Evolutionary conservation across 2,329 filamentous ascomycete genomes (phyloP).

Genomic region (Macrophomina phaseolina): DNA sequence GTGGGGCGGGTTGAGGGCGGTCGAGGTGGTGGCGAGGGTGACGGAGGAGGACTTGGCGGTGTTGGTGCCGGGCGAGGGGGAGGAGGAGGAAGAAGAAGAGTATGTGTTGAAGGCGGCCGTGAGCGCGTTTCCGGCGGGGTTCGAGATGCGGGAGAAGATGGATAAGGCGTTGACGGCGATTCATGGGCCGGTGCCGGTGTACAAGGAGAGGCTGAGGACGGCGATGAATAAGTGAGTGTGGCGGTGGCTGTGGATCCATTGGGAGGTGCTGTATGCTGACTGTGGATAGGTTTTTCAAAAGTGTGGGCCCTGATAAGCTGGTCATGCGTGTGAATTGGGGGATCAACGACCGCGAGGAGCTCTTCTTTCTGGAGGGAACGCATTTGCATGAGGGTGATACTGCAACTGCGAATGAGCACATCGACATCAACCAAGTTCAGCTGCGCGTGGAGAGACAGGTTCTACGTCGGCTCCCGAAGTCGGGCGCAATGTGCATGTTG

Average conservation of each 20-base stretch:
- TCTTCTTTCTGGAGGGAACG: constrained; percentile 16
- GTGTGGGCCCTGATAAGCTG: not conserved
- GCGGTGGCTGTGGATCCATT: not conserved
- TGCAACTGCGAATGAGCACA: not conserved
- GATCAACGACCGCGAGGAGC: constrained; percentile 23
- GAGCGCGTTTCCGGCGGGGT: constrained; percentile 23
- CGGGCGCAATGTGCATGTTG: constrained; percentile 24
- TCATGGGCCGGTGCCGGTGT: constrained; percentile 23
- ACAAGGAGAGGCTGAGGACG: constrained; percentile 20
- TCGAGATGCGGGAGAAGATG: constrained; percentile 24
- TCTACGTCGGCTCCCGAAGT: constrained; percentile 3
- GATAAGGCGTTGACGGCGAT: constrained; percentile 10
- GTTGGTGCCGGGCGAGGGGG: not conserved
- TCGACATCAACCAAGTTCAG: constrained; percentile 23
- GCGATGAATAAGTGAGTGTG: constrained; percentile 25
- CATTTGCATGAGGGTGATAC: constrained; percentile 22
- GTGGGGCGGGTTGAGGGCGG: constrained; percentile 10
- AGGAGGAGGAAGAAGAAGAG: not conserved
- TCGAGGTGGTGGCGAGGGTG: constrained; percentile 15
- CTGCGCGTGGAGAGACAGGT: constrained; percentile 24
- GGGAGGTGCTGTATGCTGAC: not conserved
- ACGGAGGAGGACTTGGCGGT: constrained; percentile 22
- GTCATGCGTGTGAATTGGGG: constrained; percentile 25
- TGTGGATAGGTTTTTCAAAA: constrained; percentile 24
- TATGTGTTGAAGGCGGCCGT: constrained; percentile 25